Evolutionary conservation across 208 protist genomes (phyloP), one percentile per base, ranked within the genome.

Genomic region (Leishmania arabica): DNA sequence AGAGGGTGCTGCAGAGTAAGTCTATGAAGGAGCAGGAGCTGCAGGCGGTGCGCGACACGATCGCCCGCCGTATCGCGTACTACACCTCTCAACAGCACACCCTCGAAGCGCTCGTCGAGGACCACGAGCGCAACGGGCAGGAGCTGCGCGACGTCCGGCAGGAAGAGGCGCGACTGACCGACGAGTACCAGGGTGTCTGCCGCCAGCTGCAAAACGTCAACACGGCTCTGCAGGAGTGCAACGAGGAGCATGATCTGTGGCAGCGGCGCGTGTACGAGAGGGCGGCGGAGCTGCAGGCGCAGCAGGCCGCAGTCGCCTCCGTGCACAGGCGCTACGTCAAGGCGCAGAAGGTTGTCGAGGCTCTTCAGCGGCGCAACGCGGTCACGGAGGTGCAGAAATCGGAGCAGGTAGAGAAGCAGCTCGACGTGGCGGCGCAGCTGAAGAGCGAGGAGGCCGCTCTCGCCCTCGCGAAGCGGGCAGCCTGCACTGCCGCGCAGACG

Each of bases 181-280:
- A 98, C 81, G 89, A 95, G 81, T 96, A 95, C 82, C 94, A 98
- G 79, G 85, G 76, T 5, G 88, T 98, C 40, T 87, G 86, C 73
- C 88, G 91, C 54, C 89, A 97, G 84, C 86, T 90, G 73, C 92
- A 95, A 75, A 89, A 97, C 83, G 87, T 93, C 42, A 90, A 96
- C 75, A 90, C 89, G 37, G 87, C 97, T 3, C 85, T 98, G 81
- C 94, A 99, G 85, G 91, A 94, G 64, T 94, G 95, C 77, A 95
- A 95, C 68, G 90, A 99, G 81, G 93, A 96, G 56, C 95, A 96
- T 75, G 90, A 96, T 69, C 75, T 81, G 34, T 81, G 95, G 75
- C 90, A 96, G 83, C 87, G 84, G 42, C 83, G 93, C 40, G 87
- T 88, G 70, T 84, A 89, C 70, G 89, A 95, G 71, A 56, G 86